A percentile compares a stretch with the other conserved stretches of the same genome.
Evolutionary conservation across 768 basidiomycete species (phyloP).

Genomic region (Sutorius australiensis): DNA sequence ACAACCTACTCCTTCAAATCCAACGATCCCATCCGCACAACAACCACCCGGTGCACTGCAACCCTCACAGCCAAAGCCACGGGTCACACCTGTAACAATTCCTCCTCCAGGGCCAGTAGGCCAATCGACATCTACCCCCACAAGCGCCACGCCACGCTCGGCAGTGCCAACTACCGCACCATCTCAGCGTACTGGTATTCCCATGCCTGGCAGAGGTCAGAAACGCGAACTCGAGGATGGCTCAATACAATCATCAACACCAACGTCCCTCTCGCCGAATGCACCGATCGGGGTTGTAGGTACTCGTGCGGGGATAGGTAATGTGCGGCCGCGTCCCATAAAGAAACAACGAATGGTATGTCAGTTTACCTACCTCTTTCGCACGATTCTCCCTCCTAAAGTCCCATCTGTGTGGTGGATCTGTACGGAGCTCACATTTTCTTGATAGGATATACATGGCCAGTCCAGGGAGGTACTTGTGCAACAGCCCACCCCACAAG

Average conservation of each 20-base stretch:
- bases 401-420: neutral
- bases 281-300: slow-evolving; percentile 36
- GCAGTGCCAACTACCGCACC: slow-evolving; percentile 24
- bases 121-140: slow-evolving; percentile 31
- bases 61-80: slow-evolving; percentile 22
- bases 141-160: slow-evolving; percentile 30
- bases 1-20: slow-evolving; percentile 26
- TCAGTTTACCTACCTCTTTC: neutral
- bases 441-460: slow-evolving; percentile 56
- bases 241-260: slow-evolving; percentile 19
- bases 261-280: slow-evolving; percentile 22
- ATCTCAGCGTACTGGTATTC: slow-evolving; percentile 20
- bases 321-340: slow-evolving; percentile 60
- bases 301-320: slow-evolving; percentile 56
- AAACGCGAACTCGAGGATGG: slow-evolving; percentile 33
- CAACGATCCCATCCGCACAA: slow-evolving; percentile 20
- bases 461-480: slow-evolving; percentile 59
- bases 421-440: slow-evolving; percentile 3
- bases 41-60: slow-evolving; percentile 20
- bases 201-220: slow-evolving; percentile 27
- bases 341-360: slow-evolving; percentile 77
- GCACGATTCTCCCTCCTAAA: neutral
- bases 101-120: slow-evolving; percentile 26
- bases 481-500: slow-evolving; percentile 73
- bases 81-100: slow-evolving; percentile 32